These are phyloP conservation scores for Fusarium secorum DNA, from an alignment of 2,329 filamentous ascomycete genomes.

Conservation along the genomic window DNA sequence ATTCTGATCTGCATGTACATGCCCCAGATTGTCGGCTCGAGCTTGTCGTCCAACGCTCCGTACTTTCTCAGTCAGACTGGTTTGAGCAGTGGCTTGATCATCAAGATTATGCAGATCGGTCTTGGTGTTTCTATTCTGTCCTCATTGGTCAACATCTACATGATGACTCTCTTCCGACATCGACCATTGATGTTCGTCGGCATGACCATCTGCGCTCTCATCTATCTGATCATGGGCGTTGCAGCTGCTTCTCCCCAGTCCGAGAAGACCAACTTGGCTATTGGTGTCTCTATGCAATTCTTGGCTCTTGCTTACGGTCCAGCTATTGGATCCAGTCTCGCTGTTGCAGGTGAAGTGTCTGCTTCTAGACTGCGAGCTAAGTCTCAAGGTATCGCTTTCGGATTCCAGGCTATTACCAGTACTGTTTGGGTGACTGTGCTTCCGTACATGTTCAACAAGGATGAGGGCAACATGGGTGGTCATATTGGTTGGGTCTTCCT, in stretches of 20 bases:
- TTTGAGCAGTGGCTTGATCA: not conserved
- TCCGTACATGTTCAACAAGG: constrained; percentile 13
- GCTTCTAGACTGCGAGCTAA: constrained; percentile 7
- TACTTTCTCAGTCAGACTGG: constrained; percentile 6
- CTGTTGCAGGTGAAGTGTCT: constrained; percentile 6
- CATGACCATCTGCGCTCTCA: constrained; percentile 8
- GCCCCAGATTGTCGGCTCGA: constrained; percentile 6
- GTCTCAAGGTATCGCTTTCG: constrained; percentile 5
- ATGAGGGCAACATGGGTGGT: constrained; percentile 6
- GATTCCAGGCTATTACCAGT: not conserved
- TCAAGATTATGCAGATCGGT: constrained; percentile 8
- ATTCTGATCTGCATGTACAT: constrained; percentile 23
- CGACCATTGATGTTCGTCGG: constrained; percentile 3
- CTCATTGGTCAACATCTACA: constrained; percentile 7
- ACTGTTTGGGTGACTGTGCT: constrained; percentile 7
- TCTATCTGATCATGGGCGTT: constrained; percentile 9
- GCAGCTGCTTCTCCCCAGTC: constrained; percentile 3
- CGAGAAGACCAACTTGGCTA: not conserved
- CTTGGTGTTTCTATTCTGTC: constrained; percentile 7
- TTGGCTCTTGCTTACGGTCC: not conserved
- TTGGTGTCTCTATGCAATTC: not conserved
- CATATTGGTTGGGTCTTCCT: constrained; percentile 9
- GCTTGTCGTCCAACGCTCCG: constrained; percentile 5
- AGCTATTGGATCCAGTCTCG: constrained; percentile 1
- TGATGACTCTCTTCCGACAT: constrained; percentile 15